Base-by-base conservation (phyloP, 768 basidiomycete species). In the Collybia sordida region DNA sequence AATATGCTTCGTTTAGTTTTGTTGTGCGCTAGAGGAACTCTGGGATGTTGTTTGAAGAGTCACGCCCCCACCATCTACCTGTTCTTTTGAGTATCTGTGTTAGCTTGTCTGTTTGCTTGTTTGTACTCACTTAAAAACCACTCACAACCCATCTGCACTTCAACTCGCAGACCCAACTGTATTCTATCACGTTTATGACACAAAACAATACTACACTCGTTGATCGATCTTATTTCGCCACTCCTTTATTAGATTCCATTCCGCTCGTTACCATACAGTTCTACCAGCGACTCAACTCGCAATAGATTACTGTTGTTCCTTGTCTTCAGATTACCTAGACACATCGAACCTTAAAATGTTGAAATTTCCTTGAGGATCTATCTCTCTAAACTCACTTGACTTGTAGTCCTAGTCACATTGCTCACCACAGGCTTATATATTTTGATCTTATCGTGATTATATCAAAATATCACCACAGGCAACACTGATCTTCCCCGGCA, bases 1-100 rank as follows among this genome's bases (percentile, higher is more conserved):
- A 40, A 50, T 28, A 18, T 34, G 7, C 7, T 39, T 21, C 44
- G 34, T 43, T 27, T 57, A 94, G 90, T 92, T 94, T 66, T 93
- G 90, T 64, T 93, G 91, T 61, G 86, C 89, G 3, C 72, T 96
- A 46, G 95, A 98, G 72, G 95, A 98, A 53, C 78, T 97, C 45
- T 96, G 94, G 94, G 92, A 94, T 65, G 85, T 97, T 61, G 80
- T 93, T 46, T 94, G 72, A 75, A 43, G 15, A 34, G 17, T 39
- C 15, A 24, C 43, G 45, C 41, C 27, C 47, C 22, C 22, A 35
- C 44, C 40, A 46, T 40, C 25, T 42, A 42, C 9, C 52, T 52
- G 31, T 44, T 38, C 49, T 34, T 11, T 19, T 21, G 21, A 6
- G 28, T 25, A 21, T 21, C 21, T 49, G 22, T 15, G 36, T 45